Evolutionary conservation across 179 eudicot species (phyloP), one percentile per base, ranked within the genome.

Genomic region (Beta lomatogona): DNA sequence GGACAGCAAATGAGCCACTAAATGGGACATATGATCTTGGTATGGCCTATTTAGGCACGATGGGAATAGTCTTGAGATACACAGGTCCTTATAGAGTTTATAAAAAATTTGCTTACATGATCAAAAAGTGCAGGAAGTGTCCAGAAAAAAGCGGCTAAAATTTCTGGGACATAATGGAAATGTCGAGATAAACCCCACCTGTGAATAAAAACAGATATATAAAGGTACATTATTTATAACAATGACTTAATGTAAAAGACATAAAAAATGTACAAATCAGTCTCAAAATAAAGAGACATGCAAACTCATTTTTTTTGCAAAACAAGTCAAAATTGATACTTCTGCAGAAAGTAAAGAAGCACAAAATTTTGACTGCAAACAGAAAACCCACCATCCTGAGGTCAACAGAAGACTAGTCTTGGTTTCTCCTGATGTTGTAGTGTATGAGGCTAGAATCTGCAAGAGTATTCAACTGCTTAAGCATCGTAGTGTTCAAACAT

Each of bases 131-230:
- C 97, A 22, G 99, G 98, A 55, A 96, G 87, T 48, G 93, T 94
- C 99, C 99, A 96, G 89, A 96, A 94, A 80, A 96, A 96, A 76
- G 99, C 97, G 14, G 90, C 96, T 83, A 85, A 67, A 81, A 96
- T 93, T 87, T 96, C 99, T 57, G 99, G 99, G 65, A 91, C 92
- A 81, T 96, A 96, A 87, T 96, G 99, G 84, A 96, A 96, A 88
- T 96, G 98, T 61, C 99, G 96, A 82, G 97, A 86, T 82, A 96
- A 81, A 25, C 99, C 98, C 99, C 99, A 96, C 99, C 99, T 96
- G 88, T 52, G 50, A 77, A 73, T 82, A 36, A 31, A 83, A 36
- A 36, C 41, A 36, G 41, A 45, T 22, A 14, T 22, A 10, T 28
- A 55, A 68, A 46, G 11, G 41, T 3, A 28, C 10, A 13, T 3